phyloP scores from a whole-genome alignment of 164 flowering plant genomes.

The Dillenia suffruticosa region DNA sequence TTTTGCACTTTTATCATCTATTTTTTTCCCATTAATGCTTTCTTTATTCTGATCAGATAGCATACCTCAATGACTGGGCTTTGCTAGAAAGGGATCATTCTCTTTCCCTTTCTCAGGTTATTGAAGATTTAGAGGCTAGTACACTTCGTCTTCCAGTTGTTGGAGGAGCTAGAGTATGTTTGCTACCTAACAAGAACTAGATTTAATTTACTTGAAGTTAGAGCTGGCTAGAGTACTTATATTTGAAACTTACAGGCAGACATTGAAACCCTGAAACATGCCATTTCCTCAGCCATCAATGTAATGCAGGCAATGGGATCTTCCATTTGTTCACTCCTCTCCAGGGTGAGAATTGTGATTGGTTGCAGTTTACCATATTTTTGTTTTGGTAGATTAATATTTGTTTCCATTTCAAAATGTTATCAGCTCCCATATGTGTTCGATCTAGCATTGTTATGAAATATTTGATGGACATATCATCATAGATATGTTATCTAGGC shows the following conservation, averaged over 20 bases:
- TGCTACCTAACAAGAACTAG: neutral
- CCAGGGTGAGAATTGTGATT: slow-evolving; percentile 44
- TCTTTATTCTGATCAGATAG: slow-evolving; percentile 39
- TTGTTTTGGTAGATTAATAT: too few species aligned
- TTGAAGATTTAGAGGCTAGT: slow-evolving; percentile 76
- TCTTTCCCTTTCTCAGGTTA: slow-evolving; percentile 53
- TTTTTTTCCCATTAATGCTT: neutral
- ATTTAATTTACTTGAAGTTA: too few species aligned
- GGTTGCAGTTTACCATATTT: too few species aligned
- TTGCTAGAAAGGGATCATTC: slow-evolving; percentile 70
- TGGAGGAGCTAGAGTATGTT: slow-evolving; percentile 77
- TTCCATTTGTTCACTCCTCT: slow-evolving; percentile 53
- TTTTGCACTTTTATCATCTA: neutral
- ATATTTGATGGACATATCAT: too few species aligned
- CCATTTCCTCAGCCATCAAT: slow-evolving; percentile 73
- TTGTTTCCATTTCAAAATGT: too few species aligned
- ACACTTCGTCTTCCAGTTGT: slow-evolving; percentile 83
- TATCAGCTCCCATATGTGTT: too few species aligned
- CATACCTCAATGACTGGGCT: slow-evolving; percentile 76
- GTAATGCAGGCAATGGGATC: slow-evolving; percentile 85
- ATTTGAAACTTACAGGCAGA: slow-evolving; percentile 53
- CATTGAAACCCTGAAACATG: slow-evolving; percentile 49
- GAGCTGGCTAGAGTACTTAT: too few species aligned
- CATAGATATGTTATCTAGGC: too few species aligned
- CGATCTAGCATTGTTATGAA: too few species aligned